Conservation (phyloP, 139 green algal species). For the Haematococcus lacustris region DNA sequence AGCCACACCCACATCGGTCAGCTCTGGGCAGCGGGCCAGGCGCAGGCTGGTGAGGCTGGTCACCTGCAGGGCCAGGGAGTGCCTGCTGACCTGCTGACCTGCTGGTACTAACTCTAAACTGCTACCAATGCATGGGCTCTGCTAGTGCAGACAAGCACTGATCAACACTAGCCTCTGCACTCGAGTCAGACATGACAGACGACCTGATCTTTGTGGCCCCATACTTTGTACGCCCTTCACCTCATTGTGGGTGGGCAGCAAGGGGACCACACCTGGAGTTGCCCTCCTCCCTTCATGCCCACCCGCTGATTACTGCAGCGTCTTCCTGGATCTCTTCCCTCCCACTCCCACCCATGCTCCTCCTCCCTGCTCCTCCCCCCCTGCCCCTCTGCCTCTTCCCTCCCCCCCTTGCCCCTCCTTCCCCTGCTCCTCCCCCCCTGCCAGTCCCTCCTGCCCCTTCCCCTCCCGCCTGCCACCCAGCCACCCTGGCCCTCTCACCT, state of each 20-base stretch:
- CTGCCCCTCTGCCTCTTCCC: neutral
- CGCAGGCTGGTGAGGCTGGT: conserved; percentile 36
- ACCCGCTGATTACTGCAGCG: no score
- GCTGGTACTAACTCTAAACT: neutral
- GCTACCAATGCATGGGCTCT: neutral
- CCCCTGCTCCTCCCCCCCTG: neutral
- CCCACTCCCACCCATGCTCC: neutral
- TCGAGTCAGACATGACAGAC: no score
- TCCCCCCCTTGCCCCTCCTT: neutral
- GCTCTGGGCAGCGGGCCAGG: conserved; percentile 25
- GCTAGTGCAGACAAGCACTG: neutral
- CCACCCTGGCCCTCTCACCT: neutral
- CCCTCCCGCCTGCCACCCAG: neutral
- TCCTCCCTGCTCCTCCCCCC: neutral
- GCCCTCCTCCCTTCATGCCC: no score
- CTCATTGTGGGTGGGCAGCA: no score
- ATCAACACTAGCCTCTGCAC: neutral
- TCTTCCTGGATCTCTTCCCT: neutral
- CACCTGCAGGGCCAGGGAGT: conserved; percentile 5
- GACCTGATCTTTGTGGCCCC: no score
- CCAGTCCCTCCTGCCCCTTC: neutral
- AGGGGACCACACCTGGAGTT: no score
- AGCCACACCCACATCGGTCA: conserved; percentile 37
- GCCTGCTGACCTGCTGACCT: no score
- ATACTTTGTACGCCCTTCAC: no score